phyloP scores from a whole-genome alignment of 768 basidiomycete genomes.

The button mushroom (Agaricus bisporus) region DNA sequence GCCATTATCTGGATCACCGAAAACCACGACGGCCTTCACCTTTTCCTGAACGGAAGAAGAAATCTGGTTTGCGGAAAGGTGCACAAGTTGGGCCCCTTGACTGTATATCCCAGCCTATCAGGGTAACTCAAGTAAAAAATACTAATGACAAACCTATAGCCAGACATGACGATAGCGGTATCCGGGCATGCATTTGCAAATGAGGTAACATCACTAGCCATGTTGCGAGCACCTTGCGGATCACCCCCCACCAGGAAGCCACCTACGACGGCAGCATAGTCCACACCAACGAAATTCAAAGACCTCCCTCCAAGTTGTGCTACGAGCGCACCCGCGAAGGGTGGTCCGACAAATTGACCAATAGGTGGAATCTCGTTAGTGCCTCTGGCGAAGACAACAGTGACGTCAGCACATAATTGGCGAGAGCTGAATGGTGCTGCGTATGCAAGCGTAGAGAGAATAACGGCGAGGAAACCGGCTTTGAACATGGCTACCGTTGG shows the following conservation, averaged over 20 bases:
- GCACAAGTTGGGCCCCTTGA: constrained; percentile 21
- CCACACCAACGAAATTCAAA: constrained; percentile 29
- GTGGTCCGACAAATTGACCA: constrained; percentile 31
- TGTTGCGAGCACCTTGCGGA: constrained; percentile 25
- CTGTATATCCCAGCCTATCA: constrained; percentile 7
- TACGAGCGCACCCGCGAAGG: constrained; percentile 25
- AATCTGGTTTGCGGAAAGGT: constrained; percentile 12
- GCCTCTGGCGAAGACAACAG: constrained; percentile 32
- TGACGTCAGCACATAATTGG: constrained; percentile 24
- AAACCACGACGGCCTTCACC: constrained; percentile 14
- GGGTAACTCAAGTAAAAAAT: background rate
- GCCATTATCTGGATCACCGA: constrained; percentile 28
- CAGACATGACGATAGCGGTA: constrained; percentile 28
- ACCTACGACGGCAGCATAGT: constrained; percentile 27
- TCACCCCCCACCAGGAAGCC: constrained; percentile 34
- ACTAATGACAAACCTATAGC: constrained; percentile 22
- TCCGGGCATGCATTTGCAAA: constrained; percentile 23
- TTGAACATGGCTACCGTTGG: constrained; percentile 13
- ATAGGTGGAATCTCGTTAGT: constrained; percentile 27
- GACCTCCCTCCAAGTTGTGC: constrained; percentile 21
- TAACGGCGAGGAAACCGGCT: constrained; percentile 13
- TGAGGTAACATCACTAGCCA: constrained; percentile 26
- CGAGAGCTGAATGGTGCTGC: constrained; percentile 14
- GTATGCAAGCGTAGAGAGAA: constrained; percentile 17
- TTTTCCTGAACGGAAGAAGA: constrained; percentile 12